Evolutionary conservation across 2,329 filamentous ascomycete genomes (phyloP).

Genomic region (Seiridium unicorne): DNA sequence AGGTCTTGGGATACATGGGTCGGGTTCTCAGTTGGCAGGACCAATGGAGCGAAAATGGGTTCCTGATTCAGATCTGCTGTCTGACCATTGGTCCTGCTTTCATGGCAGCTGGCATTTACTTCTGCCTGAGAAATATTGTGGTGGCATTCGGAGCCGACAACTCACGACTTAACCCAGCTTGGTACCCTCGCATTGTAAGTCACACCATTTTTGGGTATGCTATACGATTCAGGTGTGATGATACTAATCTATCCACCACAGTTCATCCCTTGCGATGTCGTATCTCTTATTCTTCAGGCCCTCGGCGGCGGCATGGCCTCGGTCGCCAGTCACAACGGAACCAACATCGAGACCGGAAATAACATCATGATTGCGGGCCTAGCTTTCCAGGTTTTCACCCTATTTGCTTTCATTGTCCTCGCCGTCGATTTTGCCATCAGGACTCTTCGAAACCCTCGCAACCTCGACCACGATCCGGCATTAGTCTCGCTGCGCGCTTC

Average conservation of each 20-base stretch:
- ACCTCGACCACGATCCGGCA: slow-evolving; percentile 36
- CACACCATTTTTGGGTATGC: background rate
- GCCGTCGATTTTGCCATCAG: slow-evolving; percentile 49
- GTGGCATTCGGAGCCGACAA: slow-evolving; percentile 45
- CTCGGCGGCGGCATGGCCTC: slow-evolving; percentile 56
- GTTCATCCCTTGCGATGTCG: slow-evolving; percentile 64
- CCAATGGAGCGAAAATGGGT: slow-evolving; percentile 45
- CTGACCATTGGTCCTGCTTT: slow-evolving; percentile 66
- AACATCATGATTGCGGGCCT: slow-evolving; percentile 67
- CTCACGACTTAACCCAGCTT: slow-evolving; percentile 43
- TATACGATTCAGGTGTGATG: background rate
- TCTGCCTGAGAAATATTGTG: slow-evolving; percentile 54
- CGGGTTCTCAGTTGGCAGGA: slow-evolving; percentile 55
- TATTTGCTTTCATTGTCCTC: slow-evolving; percentile 52
- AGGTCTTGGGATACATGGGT: slow-evolving; percentile 59
- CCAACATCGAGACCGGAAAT: slow-evolving; percentile 41
- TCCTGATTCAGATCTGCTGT: slow-evolving; percentile 58
- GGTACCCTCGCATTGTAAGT: slow-evolving; percentile 48
- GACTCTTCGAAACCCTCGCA: slow-evolving; percentile 30
- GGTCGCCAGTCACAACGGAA: slow-evolving; percentile 34
- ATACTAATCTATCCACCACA: slow-evolving; percentile 14
- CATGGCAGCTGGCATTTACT: slow-evolving; percentile 61
- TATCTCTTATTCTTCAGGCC: slow-evolving; percentile 60
- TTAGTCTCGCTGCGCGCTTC: slow-evolving; percentile 36
- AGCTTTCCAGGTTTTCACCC: slow-evolving; percentile 57